Evolutionary conservation across 805 yeast genomes (phyloP), one percentile per base, ranked within the genome.

Genomic region (Candida qinlingensis): DNA sequence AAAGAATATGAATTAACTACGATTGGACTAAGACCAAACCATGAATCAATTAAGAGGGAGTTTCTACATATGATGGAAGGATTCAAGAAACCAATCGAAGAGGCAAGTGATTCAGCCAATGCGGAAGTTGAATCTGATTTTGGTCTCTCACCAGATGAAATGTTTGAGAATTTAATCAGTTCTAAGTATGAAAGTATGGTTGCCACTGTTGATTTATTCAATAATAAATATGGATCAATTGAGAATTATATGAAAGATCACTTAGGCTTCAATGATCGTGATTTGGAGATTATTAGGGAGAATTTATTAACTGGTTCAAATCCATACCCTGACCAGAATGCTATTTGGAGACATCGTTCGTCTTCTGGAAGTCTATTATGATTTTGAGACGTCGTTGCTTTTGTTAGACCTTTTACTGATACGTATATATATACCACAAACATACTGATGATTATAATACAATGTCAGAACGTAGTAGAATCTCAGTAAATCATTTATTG

Each of bases 1-100:
- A 75, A 81, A 54, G 96, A 88, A 59, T 89, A 87, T 59, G 94
- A 85, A 61, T 67, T 88, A 57, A 85, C 95, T 1, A 72, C 83
- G 0, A 61, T 75, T 41, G 96, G 95, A 0, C 66, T 85, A 44
- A 55, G 53, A 43, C 81, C 85, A 2, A 79, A 77, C 39, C 48
- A 65, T 57, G 25, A 49, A 42, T 13, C 57, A 46, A 42, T 53
- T 19, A 48, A 51, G 56, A 27, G 44, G 44, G 49, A 67, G 56
- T 45, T 54, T 64, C 19, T 58, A 55, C 8, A 50, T 51, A 34
- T 44, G 53, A 10, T 52, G 26, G 38, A 46, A 38, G 45, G 48
- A 27, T 39, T 51, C 6, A 29, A 47, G 28, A 36, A 30, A 33
- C 46, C 44, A 31, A 10, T 50, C 7, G 42, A 47, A 2, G 44